Base-by-base conservation (phyloP, 2,329 filamentous ascomycete genomes). In the Cryphonectria japonica region DNA sequence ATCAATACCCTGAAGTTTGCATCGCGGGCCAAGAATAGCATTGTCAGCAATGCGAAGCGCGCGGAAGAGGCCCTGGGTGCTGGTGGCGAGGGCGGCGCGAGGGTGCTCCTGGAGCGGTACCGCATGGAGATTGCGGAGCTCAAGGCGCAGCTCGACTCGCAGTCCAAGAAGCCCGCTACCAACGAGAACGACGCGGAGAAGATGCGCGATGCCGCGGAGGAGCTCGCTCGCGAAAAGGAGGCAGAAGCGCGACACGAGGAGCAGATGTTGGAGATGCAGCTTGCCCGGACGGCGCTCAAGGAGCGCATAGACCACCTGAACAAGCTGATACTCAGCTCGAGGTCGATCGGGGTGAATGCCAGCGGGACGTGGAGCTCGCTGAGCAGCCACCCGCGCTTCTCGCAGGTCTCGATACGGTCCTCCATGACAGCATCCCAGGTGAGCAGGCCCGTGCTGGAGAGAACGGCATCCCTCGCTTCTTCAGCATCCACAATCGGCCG, bases 221-320 rank as follows among this genome's bases (percentile, higher is more conserved):
- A 96, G 77, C 88, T 91, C 75, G 90, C 85, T 57, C 86, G 91
- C 26, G 91, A 96, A 79, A 89, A 92, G 76, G 93, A 98, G 81
- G 92, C 93, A 9, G 91, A 94, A 75, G 89, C 93, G 75, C 90
- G 94, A 54, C 96, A 98, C 76, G 95, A 98, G 78, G 96, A 98
- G 83, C 96, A 99, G 80, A 95, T 99, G 88, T 86, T 99, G 69
- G 96, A 99, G 81, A 98, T 99, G 93, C 96, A 99, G 79, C 87
- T 99, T 63, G 96, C 96, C 43, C 90, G 96, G 59, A 99, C 96
- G 0, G 96, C 96, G 0, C 84, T 99, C 69, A 99, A 98, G 80
- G 96, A 99, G 83, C 91, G 96, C 41, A 99, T 99, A 76, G 95
- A 98, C 79, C 96, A 99, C 80, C 86, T 99, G 63, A 99, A 98